Conservation (phyloP, 441 rosid species). For the Codiaeum variegatum region DNA sequence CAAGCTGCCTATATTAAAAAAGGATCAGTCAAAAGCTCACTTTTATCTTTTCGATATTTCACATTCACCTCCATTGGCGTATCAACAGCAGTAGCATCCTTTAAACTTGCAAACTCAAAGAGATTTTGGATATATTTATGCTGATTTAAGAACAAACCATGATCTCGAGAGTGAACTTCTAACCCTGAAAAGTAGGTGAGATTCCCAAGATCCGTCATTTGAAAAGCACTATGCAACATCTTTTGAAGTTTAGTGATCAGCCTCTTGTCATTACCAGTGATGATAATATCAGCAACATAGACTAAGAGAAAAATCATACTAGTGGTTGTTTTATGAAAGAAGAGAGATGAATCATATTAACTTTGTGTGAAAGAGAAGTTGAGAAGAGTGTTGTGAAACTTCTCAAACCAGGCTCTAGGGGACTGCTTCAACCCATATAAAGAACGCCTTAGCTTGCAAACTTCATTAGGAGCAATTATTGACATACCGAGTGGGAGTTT, state of each 20-base stretch:
- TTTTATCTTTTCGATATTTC: no score
- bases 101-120: not conserved
- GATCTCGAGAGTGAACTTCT: not conserved
- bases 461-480: not conserved
- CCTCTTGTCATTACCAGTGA: no score
- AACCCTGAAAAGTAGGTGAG: no score
- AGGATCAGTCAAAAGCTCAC: slow-evolving; percentile 5
- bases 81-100: slow-evolving; percentile 6
- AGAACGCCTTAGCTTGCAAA: not conserved
- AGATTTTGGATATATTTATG: slow-evolving; percentile 6
- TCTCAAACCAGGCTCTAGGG: not conserved
- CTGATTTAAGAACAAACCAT: not conserved
- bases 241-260: no score
- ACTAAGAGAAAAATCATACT: not conserved
- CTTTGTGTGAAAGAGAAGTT: slow-evolving; percentile 7
- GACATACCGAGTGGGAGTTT: not conserved
- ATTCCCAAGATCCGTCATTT: no score
- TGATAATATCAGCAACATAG: no score
- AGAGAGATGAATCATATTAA: slow-evolving; percentile 16
- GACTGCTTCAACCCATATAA: slow-evolving; percentile 8
- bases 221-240: no score
- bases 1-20: not conserved
- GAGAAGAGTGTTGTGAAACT: not conserved
- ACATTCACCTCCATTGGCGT: not conserved
- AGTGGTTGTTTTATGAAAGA: slow-evolving; percentile 7